Conservation (phyloP, 495 filamentous ascomycete genomes). For the Baudoinia panamericana region DNA sequence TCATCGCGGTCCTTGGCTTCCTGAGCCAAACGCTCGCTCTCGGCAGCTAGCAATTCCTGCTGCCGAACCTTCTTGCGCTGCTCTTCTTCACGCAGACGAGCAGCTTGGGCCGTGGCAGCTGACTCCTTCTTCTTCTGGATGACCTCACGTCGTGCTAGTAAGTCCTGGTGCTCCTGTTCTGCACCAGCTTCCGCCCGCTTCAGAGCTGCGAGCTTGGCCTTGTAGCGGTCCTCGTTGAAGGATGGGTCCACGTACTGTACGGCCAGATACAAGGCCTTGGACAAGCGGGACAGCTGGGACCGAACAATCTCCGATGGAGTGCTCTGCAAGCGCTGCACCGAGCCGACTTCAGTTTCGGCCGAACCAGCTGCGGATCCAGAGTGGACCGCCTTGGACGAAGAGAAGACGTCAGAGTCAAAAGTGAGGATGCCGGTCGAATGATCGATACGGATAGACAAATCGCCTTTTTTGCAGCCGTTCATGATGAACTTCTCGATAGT, state of each 20-base stretch:
- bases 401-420: slow-evolving; percentile 97
- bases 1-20: slow-evolving; percentile 84
- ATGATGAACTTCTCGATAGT: slow-evolving; percentile 99
- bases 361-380: slow-evolving; percentile 75
- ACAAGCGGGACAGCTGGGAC: slow-evolving; percentile 79
- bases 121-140: slow-evolving; percentile 96
- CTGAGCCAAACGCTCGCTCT: slow-evolving; percentile 71
- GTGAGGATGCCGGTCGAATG: slow-evolving; percentile 88
- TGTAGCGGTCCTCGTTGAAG: slow-evolving; percentile 63
- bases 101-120: slow-evolving; percentile 68
- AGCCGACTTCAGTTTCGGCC: slow-evolving; percentile 70
- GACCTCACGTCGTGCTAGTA: slow-evolving; percentile 69
- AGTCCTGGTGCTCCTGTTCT: slow-evolving; percentile 83
- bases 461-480: slow-evolving; percentile 99
- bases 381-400: slow-evolving; percentile 85
- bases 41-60: slow-evolving; percentile 75
- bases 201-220: slow-evolving; percentile 68
- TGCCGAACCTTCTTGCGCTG: slow-evolving; percentile 68
- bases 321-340: slow-evolving; percentile 89
- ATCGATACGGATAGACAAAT: slow-evolving; percentile 89
- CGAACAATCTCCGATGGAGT: slow-evolving; percentile 97
- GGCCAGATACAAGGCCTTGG: slow-evolving; percentile 80
- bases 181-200: slow-evolving; percentile 71
- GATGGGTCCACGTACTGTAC: slow-evolving; percentile 89
- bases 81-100: slow-evolving; percentile 84